Evolutionary conservation across 2,329 filamentous ascomycete species (phyloP), one percentile per base, ranked within the genome.

Genomic region (Aaosphaeria arxii): DNA sequence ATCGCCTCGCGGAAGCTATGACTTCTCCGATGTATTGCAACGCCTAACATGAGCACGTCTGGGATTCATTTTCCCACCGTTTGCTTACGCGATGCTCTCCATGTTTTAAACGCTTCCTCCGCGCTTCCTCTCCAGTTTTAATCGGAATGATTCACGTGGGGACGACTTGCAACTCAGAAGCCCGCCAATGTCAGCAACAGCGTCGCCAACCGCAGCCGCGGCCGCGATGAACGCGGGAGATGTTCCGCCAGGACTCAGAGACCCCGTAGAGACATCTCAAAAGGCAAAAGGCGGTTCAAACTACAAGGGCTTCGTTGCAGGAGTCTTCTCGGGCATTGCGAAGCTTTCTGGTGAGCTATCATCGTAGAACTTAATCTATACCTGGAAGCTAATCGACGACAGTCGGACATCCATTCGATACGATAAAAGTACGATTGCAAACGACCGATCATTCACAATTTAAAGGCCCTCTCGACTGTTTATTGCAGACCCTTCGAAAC

Each of bases 281-380:
- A 58, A 59, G 48, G 55, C 57, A 30, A 60, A 57, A 11, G 33
- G 42, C 45, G 54, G 60, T 30, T 62, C 66, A 60, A 86, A 88
- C 67, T 97, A 96, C 77, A 91, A 89, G 63, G 94, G 92, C n/a
- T 99, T 97, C 67, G 89, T 96, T 30, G 94, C 89, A 1, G 94
- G 94, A n/a, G 84, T 96, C 5, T 96, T 96, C 67, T 95, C 89
- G 35, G 94, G 94, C 28, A 87, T 97, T 63, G 86, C 91, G 49
- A 97, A 97, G 74, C 76, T 96, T 49, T 84, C 82, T 62, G 89
- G 90, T 92, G 72, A 59, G 81, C 42, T 39, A 11, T 48, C 24
- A 31, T 42, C 29, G 9, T 28, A 45, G 13, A 7, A 29, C 17
- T 51, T 59, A 43, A 54, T 43, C n/a, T 41, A 11, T n/a, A 9